phyloP scores from a whole-genome alignment of 2,329 filamentous ascomycete genomes.

The Drechslerella coelobrocha region DNA sequence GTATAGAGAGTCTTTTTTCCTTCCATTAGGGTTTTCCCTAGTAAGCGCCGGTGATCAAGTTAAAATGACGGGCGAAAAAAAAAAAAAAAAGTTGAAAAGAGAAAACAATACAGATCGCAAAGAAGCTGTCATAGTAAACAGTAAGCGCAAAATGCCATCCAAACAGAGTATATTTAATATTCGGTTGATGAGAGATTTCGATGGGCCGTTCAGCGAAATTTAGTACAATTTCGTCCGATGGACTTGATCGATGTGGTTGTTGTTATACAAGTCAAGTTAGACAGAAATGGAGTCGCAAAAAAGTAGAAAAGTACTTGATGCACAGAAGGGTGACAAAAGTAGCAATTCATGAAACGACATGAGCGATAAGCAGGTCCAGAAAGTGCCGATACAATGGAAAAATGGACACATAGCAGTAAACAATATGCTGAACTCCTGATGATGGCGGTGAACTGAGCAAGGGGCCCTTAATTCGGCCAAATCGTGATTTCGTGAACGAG shows the following conservation, averaged over 20 bases:
- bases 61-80: background rate
- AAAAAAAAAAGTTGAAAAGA: conserved; percentile 5
- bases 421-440: conserved; percentile 37
- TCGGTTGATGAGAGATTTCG: background rate
- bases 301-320: background rate
- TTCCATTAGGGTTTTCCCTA: conserved; percentile 15
- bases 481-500: conserved; percentile 41
- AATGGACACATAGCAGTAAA: conserved; percentile 7
- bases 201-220: too few relatives aligned
- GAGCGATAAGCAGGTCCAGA: too few relatives aligned
- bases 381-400: background rate
- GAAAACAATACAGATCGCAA: conserved; percentile 7
- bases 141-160: background rate
- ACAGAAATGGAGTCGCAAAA: background rate
- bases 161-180: background rate
- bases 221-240: too few relatives aligned
- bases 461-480: conserved; percentile 15
- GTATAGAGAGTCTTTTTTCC: conserved; percentile 8
- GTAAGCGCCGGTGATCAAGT: conserved; percentile 13
- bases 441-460: conserved; percentile 22
- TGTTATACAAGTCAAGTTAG: background rate
- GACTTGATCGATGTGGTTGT: too few relatives aligned
- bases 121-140: background rate
- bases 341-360: background rate
- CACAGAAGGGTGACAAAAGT: background rate